Base-by-base conservation (phyloP, 148 eudicot genomes). In the Silene conica region DNA sequence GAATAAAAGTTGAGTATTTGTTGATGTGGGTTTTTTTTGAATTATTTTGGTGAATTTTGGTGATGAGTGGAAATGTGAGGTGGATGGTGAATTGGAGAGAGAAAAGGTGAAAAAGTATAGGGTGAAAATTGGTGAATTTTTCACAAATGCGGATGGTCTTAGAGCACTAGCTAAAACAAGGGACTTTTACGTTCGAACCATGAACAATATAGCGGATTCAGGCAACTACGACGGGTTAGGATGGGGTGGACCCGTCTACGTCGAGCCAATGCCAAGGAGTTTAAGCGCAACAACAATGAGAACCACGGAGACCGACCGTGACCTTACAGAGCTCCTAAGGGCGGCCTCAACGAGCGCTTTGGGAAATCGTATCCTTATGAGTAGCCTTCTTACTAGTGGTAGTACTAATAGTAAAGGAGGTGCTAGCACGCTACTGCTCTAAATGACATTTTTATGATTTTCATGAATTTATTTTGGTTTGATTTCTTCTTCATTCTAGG, bases 181-280 rank as follows among this genome's bases (percentile, higher is more conserved):
- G 28, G 60, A 69, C 72, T 15, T 15, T 8, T 69, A 69, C 60
- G 59, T 69, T 15, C 72, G 72, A 69, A 52, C 19, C 59, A 69
- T 69, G 72, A 69, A 69, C 60, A 50, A 69, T 16, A 22, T 45
- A 23, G 72, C 72, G 4, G 72, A 69, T 52, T 4, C 10, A 14
- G 72, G 72, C 41, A 50, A 14, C 21, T 69, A 69, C 41, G 72
- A 69, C 38, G 72, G 72, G 12, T 16, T 69, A 52, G 72, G 60
- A 0, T 69, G 38, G 38, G 72, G 72, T 12, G 72, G 60, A 25
- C 72, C 72, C 12, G 72, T 69, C 41, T 69, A 69, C 20, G 59
- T 25, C 21, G 72, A 69, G n/a, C 72, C 72, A 50, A 69, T 69
- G 72, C 41, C 60, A 21, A 69, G 72, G 72, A 69, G 72, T 20